Percentiles rank a stretch among this genome's conserved stretches.
Conservation (phyloP, 257 asterid genomes). For the Plantago ovata region DNA sequence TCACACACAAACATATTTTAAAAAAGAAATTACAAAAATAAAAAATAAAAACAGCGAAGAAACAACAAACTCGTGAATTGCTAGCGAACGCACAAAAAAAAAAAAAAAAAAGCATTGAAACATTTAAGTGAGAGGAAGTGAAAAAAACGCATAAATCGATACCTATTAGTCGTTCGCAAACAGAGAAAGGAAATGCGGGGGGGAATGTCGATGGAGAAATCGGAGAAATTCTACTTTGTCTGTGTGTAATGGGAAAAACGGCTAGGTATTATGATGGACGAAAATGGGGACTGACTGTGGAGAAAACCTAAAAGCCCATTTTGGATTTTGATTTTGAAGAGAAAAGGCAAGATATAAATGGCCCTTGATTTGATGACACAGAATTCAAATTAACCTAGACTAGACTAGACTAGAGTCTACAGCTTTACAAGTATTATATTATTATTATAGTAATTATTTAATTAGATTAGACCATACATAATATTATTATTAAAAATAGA, state of each 20-base stretch:
- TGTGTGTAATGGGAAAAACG: no score
- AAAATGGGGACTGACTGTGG: neutral
- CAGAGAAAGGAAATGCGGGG: no score
- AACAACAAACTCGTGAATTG: neutral
- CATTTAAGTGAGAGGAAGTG: no score
- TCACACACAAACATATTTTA: neutral
- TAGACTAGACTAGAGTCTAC: neutral
- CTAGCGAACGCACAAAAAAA: no score
- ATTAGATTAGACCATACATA: slow-evolving; percentile 19
- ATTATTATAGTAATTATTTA: neutral
- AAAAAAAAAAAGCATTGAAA: no score
- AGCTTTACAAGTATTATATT: neutral
- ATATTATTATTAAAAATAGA: neutral
- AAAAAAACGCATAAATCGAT: no score
- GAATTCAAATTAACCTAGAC: no score
- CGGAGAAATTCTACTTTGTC: neutral
- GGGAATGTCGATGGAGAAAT: neutral
- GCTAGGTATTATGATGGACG: neutral
- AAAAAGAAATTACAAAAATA: slow-evolving; percentile 3
- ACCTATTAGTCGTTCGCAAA: no score
- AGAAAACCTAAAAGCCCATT: no score
- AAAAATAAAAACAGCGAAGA: neutral
- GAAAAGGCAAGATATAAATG: no score
- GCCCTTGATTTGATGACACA: no score
- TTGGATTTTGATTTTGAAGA: no score